Evolutionary conservation across 352 stramenopile species (phyloP).

Genomic region (Phytophthora hibernalis): DNA sequence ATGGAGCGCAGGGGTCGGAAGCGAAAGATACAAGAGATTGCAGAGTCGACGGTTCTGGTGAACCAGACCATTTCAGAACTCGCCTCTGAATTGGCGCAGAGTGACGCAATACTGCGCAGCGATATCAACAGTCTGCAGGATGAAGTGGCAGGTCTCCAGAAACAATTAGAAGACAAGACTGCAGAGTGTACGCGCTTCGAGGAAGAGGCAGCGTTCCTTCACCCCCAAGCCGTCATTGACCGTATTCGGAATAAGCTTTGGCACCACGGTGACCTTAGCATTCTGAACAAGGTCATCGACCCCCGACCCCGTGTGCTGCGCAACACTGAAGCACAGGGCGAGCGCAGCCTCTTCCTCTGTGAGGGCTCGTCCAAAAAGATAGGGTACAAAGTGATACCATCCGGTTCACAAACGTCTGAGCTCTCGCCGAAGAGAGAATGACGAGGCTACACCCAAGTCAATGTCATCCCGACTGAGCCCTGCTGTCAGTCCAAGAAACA

Average conservation of each 20-base stretch:
- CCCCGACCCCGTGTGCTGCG: slow-evolving; percentile 16
- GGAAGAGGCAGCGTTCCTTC: slow-evolving; percentile 14
- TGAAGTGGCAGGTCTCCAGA: slow-evolving; percentile 22
- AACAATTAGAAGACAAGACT: slow-evolving; percentile 22
- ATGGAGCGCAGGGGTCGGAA: slow-evolving; percentile 39
- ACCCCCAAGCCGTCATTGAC: slow-evolving; percentile 38
- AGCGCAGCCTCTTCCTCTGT: slow-evolving; percentile 29
- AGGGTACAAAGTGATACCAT: background rate
- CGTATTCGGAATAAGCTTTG: slow-evolving; percentile 33
- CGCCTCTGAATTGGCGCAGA: slow-evolving; percentile 6
- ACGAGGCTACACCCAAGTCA: background rate
- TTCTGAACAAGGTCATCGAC: slow-evolving; percentile 32
- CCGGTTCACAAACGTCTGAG: background rate
- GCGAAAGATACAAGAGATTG: slow-evolving; percentile 27
- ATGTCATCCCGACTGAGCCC: background rate
- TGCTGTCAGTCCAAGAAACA: background rate
- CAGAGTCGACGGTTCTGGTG: slow-evolving; percentile 18
- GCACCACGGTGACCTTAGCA: slow-evolving; percentile 32
- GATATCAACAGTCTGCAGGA: slow-evolving; percentile 25
- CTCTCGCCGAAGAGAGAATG: slow-evolving; percentile 22
- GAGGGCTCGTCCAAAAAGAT: slow-evolving; percentile 22
- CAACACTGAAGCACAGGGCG: slow-evolving; percentile 9
- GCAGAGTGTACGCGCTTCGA: slow-evolving; percentile 19
- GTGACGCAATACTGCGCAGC: slow-evolving; percentile 15
- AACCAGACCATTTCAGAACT: slow-evolving; percentile 31